Conservation (phyloP, 805 yeast genomes). For the Ogataea haglerorum region DNA sequence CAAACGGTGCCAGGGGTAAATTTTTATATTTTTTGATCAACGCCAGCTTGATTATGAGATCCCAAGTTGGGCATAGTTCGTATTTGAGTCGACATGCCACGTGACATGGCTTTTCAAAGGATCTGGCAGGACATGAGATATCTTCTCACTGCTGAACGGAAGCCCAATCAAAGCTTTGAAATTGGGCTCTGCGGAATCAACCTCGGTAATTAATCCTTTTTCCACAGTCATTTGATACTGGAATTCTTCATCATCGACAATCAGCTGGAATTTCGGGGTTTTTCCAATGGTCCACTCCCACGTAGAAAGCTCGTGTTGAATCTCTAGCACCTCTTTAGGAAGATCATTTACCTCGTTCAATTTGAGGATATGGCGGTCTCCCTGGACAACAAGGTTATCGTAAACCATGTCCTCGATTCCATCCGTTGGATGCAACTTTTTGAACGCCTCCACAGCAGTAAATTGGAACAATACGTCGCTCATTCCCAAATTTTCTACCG, state of each 20-base stretch:
- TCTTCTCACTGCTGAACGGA: conserved; percentile 19
- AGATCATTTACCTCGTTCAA: conserved; percentile 25
- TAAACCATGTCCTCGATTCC: conserved; percentile 2
- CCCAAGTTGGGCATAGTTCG: conserved; percentile 3
- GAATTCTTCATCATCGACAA: conserved; percentile 34
- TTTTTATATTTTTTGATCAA: too few relatives aligned
- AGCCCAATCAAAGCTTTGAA: conserved; percentile 16
- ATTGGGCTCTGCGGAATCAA: conserved; percentile 14
- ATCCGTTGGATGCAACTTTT: conserved; percentile 20
- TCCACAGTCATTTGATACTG: conserved; percentile 42
- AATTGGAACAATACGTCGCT: conserved; percentile 44
- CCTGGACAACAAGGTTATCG: conserved; percentile 15
- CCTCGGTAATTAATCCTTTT: conserved; percentile 38
- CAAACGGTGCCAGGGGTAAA: neutral
- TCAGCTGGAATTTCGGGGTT: conserved; percentile 71
- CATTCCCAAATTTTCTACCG: conserved; percentile 65
- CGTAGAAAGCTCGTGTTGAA: conserved; percentile 40
- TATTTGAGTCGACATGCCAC: conserved; percentile 30
- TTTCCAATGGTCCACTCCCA: conserved; percentile 78
- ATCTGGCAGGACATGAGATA: conserved; percentile 4
- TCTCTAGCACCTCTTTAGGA: conserved; percentile 39
- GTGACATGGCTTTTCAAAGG: conserved; percentile 17
- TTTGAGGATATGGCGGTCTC: conserved; percentile 21
- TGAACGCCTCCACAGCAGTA: conserved; percentile 41
- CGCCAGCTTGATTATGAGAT: neutral